phyloP scores from a whole-genome alignment of 768 basidiomycete genomes.

The Lactarius tabidus region DNA sequence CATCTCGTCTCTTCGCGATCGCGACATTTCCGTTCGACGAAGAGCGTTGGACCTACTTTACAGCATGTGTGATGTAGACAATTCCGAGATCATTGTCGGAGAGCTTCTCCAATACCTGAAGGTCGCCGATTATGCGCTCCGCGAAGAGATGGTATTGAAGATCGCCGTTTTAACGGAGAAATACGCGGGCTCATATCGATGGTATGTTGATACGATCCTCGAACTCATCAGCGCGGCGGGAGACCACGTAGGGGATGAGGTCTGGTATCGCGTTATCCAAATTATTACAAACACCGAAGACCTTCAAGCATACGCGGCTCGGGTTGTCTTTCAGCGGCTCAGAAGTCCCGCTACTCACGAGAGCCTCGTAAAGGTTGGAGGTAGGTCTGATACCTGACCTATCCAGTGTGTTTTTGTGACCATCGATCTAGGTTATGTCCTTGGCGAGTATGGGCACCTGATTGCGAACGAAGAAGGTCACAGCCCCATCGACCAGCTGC shows the following conservation, averaged over 20 bases:
- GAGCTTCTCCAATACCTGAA: constrained; percentile 91
- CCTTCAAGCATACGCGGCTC: constrained; percentile 92
- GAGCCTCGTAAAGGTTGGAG: constrained; percentile 93
- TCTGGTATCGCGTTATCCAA: constrained; percentile 99
- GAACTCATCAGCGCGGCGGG: constrained; percentile 95
- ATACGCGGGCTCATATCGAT: constrained; percentile 95
- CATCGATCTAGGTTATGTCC: constrained; percentile 68
- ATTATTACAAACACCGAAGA: constrained; percentile 99
- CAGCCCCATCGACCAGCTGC: constrained; percentile 93
- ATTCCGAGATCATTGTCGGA: constrained; percentile 93
- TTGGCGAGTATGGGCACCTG: constrained; percentile 97
- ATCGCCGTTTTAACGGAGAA: constrained; percentile 99
- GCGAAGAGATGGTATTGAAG: constrained; percentile 99
- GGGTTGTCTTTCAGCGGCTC: constrained; percentile 86
- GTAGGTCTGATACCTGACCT: constrained; percentile 40
- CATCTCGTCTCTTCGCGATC: constrained; percentile 89
- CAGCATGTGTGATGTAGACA: constrained; percentile 99
- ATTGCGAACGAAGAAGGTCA: constrained; percentile 94
- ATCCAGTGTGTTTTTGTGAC: not conserved
- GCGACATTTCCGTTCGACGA: constrained; percentile 93
- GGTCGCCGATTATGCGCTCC: constrained; percentile 93
- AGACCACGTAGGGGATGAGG: constrained; percentile 98
- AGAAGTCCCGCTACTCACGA: constrained; percentile 83
- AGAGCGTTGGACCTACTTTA: constrained; percentile 94
- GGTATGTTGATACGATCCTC: constrained; percentile 98